phyloP scores from a whole-genome alignment of 352 stramenopile genomes.

The Phytopythium boreale region DNA sequence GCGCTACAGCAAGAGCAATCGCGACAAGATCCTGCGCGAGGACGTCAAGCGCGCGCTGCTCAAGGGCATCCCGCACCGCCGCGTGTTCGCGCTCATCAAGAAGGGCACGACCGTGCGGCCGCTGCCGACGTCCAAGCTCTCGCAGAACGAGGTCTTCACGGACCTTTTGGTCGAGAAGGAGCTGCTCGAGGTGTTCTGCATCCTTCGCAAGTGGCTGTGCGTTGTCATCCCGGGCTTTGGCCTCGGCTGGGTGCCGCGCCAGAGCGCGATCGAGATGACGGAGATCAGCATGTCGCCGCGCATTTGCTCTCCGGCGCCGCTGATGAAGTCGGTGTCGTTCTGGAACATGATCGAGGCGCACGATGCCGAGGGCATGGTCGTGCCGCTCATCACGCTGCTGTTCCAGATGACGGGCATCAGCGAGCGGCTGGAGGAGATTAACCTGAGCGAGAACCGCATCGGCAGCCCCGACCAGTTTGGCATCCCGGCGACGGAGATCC shows the following conservation, averaged over 20 bases:
- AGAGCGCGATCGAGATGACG: constrained; percentile 42
- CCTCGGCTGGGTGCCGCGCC: constrained; percentile 45
- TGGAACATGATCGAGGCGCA: constrained; percentile 53
- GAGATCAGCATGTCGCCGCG: constrained; percentile 50
- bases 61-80: constrained; percentile 43
- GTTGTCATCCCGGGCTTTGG: constrained; percentile 54
- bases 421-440: constrained; percentile 50
- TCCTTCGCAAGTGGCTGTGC: constrained; percentile 53
- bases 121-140: constrained; percentile 40
- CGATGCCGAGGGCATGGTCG: constrained; percentile 44
- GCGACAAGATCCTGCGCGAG: constrained; percentile 45
- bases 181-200: constrained; percentile 49
- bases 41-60: constrained; percentile 46
- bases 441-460: constrained; percentile 58
- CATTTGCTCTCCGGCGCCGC: constrained; percentile 39
- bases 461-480: constrained; percentile 50
- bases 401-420: constrained; percentile 53
- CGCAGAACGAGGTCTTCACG: constrained; percentile 36
- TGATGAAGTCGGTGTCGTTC: constrained; percentile 41
- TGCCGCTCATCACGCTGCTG: constrained; percentile 48
- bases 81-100: constrained; percentile 45
- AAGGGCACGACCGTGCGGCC: constrained; percentile 40
- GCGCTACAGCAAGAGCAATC: constrained; percentile 46
- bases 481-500: constrained; percentile 42
- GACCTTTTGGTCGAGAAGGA: constrained; percentile 41